Evolutionary conservation across 306 rosid species (phyloP).

Genomic region (Castanea sativa): DNA sequence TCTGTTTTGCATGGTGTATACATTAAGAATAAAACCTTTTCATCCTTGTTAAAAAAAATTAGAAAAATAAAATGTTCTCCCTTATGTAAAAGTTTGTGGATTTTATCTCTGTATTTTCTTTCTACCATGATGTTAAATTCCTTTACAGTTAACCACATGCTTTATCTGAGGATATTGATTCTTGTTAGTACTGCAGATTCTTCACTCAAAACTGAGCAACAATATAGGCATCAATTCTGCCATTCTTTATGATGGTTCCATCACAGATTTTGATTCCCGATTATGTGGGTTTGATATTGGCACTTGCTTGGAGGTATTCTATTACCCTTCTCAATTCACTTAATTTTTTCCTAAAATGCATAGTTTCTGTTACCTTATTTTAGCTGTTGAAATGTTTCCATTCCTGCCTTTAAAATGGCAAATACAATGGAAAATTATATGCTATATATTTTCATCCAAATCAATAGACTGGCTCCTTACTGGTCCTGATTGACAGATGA

Average conservation of each 20-base stretch:
- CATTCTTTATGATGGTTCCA: conserved; percentile 84
- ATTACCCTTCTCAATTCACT: not conserved
- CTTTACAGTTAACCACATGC: conserved; percentile 18
- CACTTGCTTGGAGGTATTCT: conserved; percentile 93
- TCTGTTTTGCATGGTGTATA: not conserved
- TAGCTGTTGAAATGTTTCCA: too few species aligned
- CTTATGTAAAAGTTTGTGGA: not conserved
- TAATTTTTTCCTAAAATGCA: not conserved
- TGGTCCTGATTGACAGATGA: not conserved
- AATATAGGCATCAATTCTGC: conserved; percentile 52
- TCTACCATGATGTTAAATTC: not conserved
- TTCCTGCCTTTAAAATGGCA: not conserved
- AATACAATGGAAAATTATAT: not conserved
- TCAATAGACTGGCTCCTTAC: not conserved
- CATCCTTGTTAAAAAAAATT: not conserved
- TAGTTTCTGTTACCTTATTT: not conserved
- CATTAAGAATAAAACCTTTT: not conserved
- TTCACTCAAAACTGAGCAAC: conserved; percentile 62
- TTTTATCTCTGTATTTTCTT: not conserved
- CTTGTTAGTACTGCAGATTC: conserved; percentile 52
- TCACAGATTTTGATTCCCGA: conserved; percentile 64
- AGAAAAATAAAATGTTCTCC: too few species aligned
- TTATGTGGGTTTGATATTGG: conserved; percentile 82
- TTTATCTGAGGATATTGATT: conserved; percentile 21
- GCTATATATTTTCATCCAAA: not conserved